Evolutionary conservation across 176 grass and related monocot genomes (phyloP).

Genomic region (Triticum aestivum): DNA sequence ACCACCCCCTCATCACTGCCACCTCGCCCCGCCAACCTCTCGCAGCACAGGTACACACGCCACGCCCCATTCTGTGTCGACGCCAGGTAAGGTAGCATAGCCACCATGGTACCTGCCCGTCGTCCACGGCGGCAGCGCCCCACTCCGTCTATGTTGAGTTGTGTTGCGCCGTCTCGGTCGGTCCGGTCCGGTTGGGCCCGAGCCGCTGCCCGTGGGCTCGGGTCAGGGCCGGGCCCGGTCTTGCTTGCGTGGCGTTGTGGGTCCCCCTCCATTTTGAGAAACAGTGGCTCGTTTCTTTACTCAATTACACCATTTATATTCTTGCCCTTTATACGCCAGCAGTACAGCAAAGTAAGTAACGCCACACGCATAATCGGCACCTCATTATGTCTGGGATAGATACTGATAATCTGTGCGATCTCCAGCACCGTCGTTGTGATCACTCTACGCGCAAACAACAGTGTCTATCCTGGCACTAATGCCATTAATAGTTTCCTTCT

Average conservation of each 20-base stretch:
- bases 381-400: neutral
- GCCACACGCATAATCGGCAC: neutral
- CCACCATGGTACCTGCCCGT: neutral
- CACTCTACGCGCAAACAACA: neutral
- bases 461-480: neutral
- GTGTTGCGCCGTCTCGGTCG: neutral
- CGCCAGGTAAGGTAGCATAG: neutral
- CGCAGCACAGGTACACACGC: conserved; percentile 42
- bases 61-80: neutral
- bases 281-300: neutral
- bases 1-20: neutral
- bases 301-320: neutral
- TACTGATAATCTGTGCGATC: neutral
- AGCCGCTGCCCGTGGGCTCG: no score
- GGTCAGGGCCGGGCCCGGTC: no score
- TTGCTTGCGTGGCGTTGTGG: no score
- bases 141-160: no score
- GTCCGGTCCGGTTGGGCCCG: no score
- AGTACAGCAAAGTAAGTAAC: neutral
- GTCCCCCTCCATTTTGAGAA: neutral
- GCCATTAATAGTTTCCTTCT: neutral
- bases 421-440: neutral
- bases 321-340: neutral
- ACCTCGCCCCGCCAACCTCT: neutral
- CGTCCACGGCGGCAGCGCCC: neutral